A percentile compares a stretch with the other conserved stretches of the same genome.
Evolutionary conservation across 495 filamentous ascomycete species (phyloP).

Genomic region (Hypoxylon subgilvum): DNA sequence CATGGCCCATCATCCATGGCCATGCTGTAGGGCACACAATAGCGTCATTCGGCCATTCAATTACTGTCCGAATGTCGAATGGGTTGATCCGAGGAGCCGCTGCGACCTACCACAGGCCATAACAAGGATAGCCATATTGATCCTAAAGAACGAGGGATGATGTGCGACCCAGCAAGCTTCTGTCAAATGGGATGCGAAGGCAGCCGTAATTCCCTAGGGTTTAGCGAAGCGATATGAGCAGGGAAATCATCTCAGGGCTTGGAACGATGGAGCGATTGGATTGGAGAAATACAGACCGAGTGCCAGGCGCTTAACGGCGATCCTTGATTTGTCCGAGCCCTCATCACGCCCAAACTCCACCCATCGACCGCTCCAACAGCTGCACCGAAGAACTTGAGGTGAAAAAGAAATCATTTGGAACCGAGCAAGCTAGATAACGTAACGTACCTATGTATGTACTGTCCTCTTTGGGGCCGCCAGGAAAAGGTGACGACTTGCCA

Average conservation of each 20-base stretch:
- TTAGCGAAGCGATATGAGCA: conserved; percentile 7
- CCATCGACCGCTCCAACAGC: neutral
- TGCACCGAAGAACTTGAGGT: neutral
- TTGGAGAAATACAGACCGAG: conserved; percentile 20
- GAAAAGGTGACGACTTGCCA: conserved; percentile 1
- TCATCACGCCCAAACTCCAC: conserved; percentile 11
- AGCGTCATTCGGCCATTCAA: conserved; percentile 29
- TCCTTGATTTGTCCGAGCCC: conserved; percentile 19
- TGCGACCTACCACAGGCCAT: conserved; percentile 9
- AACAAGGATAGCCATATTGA: conserved; percentile 10
- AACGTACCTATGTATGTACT: no score
- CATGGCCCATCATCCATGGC: neutral
- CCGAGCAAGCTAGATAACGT: neutral
- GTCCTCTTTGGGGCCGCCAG: no score
- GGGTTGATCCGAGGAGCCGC: conserved; percentile 2
- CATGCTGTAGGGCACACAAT: conserved; percentile 5
- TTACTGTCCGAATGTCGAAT: conserved; percentile 27
- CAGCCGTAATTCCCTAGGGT: conserved; percentile 12
- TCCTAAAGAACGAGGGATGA: neutral
- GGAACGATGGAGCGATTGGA: conserved; percentile 17
- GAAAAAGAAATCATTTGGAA: conserved; percentile 5
- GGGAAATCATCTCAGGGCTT: conserved; percentile 21
- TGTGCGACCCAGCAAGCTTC: neutral
- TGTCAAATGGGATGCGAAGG: conserved; percentile 19
- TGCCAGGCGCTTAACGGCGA: conserved; percentile 29